Evolutionary conservation across 176 grass and related monocot species (phyloP), one percentile per base, ranked within the genome.

Genomic region (Themeda triandra): DNA sequence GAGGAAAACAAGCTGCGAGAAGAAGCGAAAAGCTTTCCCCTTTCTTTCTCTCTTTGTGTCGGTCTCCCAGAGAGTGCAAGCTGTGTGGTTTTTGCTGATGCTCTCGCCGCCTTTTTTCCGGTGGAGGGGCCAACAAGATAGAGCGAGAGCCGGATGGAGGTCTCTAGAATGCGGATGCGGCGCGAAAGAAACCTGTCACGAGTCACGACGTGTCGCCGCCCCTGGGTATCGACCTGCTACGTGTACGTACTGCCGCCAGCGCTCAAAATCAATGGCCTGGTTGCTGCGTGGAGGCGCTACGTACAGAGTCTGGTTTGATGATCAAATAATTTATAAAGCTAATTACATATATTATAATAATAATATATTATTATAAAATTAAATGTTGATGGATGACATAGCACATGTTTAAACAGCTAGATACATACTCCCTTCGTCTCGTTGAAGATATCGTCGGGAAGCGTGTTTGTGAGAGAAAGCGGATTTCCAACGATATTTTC

Each of bases 161-260:
- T 59, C 46, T 89, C 87, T 89, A 76, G 76, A 89, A 74, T 36
- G 59, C 6, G 0, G 5, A 35, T 35, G 4, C 60, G 33, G 42
- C 46, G 45, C 2, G 21, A 67, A 31, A 45, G 46, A 23, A 63
- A 74, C 58, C 27, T 64, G 74, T 77, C 49, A 65, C 65, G 40
- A 74, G 18, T 53, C 5, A 17, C 46, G 46, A 17, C 44, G 5
- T 9, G 48, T 37, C 56, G 49, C 1, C 1, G 25, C 6, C 73
- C 66, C 31, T 13, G 13, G 21, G 32, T 25, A 28, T 32, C 25
- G 10, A 70, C n/a, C 53, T 53, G 73, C 25, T 63, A 60, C 11
- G 35, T 56, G 46, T 19, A 84, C 69, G 5, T 3, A 13, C 33
- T n/a, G n/a, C n/a, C n/a, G n/a, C n/a, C n/a, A n/a, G n/a, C n/a